phyloP scores from a whole-genome alignment of 163 green algal species.

The Coccomyxa subellipsoidea region DNA sequence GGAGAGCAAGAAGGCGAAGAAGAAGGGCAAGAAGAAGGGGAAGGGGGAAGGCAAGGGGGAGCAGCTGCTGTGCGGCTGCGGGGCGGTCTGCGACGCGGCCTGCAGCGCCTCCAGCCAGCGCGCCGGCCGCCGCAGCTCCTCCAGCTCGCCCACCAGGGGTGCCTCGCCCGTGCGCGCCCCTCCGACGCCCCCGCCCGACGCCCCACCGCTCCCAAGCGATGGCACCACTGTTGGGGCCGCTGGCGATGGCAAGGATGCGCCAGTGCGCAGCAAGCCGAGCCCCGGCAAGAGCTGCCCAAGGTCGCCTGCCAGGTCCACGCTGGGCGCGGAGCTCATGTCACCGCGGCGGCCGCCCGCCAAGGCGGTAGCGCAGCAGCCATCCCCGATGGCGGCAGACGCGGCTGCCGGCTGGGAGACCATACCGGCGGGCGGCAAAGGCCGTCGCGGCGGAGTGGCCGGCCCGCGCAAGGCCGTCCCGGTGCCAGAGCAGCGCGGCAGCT shows the following conservation, averaged over 20 bases:
- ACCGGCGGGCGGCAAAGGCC: not conserved
- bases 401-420: not conserved
- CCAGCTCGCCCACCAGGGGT: not conserved
- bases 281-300: not conserved
- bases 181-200: not conserved
- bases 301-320: constrained; percentile 2
- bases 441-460: not conserved
- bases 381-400: not conserved
- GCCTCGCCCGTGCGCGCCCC: not conserved
- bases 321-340: not conserved
- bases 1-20: constrained; percentile 10
- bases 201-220: not conserved
- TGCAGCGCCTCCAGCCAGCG: not conserved
- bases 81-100: not conserved
- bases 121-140: not conserved
- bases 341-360: not conserved
- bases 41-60: not conserved
- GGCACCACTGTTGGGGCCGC: not conserved
- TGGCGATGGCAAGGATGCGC: not conserved
- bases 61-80: not conserved
- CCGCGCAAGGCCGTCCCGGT: not conserved
- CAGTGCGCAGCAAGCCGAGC: not conserved
- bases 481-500: not conserved
- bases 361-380: not conserved
- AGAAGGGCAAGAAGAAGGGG: constrained; percentile 18